Conservation (phyloP, 2,329 filamentous ascomycete genomes). For the Colletotrichum siamense region DNA sequence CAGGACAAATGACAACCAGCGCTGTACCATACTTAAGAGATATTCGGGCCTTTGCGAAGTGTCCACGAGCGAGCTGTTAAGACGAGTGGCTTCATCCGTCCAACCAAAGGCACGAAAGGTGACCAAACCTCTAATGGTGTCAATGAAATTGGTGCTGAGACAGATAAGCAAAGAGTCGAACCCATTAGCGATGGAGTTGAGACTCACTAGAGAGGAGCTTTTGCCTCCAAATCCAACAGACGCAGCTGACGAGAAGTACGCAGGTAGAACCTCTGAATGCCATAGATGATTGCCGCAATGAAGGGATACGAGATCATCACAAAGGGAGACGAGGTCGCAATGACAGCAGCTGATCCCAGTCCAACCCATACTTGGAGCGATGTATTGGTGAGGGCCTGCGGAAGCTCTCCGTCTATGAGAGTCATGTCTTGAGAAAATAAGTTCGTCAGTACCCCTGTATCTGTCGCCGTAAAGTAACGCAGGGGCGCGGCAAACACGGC, state of each 20-base stretch:
- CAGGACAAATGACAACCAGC: slow-evolving; percentile 60
- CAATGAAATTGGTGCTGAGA: slow-evolving; percentile 54
- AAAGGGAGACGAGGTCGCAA: slow-evolving; percentile 47
- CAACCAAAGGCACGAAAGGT: slow-evolving; percentile 65
- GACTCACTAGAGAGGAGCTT: slow-evolving; percentile 54
- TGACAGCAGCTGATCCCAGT: slow-evolving; percentile 48
- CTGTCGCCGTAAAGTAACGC: background rate
- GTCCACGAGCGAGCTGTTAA: slow-evolving; percentile 55
- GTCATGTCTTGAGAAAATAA: slow-evolving; percentile 25
- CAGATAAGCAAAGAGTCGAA: background rate
- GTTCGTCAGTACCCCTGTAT: background rate
- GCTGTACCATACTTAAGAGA: slow-evolving; percentile 60
- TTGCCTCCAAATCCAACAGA: slow-evolving; percentile 67
- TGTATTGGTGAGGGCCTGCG: background rate
- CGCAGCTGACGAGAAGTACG: slow-evolving; percentile 65
- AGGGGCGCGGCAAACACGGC: background rate
- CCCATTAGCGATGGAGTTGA: background rate
- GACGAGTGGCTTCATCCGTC: slow-evolving; percentile 43
- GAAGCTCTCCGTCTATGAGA: slow-evolving; percentile 26
- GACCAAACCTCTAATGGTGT: slow-evolving; percentile 57
- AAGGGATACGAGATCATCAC: slow-evolving; percentile 56
- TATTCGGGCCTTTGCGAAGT: slow-evolving; percentile 62
- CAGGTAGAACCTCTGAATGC: slow-evolving; percentile 62
- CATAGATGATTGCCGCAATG: slow-evolving; percentile 48
- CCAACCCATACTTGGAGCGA: slow-evolving; percentile 37